Conservation (phyloP, 2,329 filamentous ascomycete genomes). For the Penicillium italicum region DNA sequence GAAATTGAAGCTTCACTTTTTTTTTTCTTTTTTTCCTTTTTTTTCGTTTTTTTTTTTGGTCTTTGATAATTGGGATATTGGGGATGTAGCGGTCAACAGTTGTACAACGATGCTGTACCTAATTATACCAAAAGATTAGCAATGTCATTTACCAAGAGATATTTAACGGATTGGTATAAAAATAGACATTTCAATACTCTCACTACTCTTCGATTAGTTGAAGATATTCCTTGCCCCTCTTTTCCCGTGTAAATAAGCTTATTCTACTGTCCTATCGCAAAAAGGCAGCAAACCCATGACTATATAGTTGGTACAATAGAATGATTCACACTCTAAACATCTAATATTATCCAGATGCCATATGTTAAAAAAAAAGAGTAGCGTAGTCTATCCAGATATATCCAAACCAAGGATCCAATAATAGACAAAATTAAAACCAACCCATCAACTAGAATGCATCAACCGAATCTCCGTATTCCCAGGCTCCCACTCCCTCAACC, state of each 20-base stretch:
- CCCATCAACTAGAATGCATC: conserved; percentile 47
- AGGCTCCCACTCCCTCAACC: conserved; percentile 76
- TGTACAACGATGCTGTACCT: not conserved
- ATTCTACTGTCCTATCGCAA: not conserved
- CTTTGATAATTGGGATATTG: not conserved
- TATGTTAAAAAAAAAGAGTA: not conserved
- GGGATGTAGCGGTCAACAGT: conserved; percentile 11
- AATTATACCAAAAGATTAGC: not conserved
- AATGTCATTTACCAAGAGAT: not conserved
- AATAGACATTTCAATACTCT: not conserved
- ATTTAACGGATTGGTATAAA: not conserved
- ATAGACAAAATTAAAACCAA: not conserved
- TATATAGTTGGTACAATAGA: not conserved
- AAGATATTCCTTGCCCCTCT: not conserved
- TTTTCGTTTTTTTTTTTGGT: not conserved
- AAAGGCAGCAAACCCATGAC: not conserved
- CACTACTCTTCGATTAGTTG: not conserved
- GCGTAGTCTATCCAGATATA: not conserved
- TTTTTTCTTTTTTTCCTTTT: conserved; percentile 11
- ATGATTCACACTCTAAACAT: not conserved
- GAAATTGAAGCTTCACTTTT: conserved; percentile 19
- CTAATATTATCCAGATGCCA: not conserved
- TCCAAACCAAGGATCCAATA: not conserved
- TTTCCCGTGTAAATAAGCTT: not conserved
- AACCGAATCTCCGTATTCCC: conserved; percentile 60